These are phyloP conservation scores for Termitomyces sp. DNA, from an alignment of 768 basidiomycete genomes.

Conservation along the genomic window DNA sequence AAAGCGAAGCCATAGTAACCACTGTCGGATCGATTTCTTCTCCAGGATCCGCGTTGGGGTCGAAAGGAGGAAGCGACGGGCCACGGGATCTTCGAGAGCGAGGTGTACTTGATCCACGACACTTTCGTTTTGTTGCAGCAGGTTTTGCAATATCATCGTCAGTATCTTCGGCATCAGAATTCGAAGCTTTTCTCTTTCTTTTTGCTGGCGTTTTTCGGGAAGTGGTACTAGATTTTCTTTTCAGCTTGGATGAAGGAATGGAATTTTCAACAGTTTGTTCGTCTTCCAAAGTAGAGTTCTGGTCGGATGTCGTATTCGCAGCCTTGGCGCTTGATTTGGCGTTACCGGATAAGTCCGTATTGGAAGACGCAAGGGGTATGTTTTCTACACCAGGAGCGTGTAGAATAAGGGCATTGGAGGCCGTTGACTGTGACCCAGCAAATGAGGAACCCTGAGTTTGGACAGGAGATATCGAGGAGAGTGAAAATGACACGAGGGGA, in stretches of 20 bases:
- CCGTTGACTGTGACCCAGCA: background rate
- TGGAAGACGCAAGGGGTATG: background rate
- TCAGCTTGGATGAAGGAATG: background rate
- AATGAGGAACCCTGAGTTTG: background rate
- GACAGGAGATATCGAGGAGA: background rate
- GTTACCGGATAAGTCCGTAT: background rate
- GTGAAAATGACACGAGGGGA: slow-evolving; percentile 1
- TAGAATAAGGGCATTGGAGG: background rate
- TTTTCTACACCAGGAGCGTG: slow-evolving; percentile 11
- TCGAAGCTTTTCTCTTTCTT: slow-evolving; percentile 16
- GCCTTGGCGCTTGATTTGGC: background rate
- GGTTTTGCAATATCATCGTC: slow-evolving; percentile 10
- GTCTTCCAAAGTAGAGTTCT: background rate
- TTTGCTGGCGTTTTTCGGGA: slow-evolving; percentile 6
- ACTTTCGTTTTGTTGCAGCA: slow-evolving; percentile 16
- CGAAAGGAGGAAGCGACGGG: slow-evolving; percentile 52
- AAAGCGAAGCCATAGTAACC: slow-evolving; percentile 79
- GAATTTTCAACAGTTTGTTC: background rate
- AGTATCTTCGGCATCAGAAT: slow-evolving; percentile 13
- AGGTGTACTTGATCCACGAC: slow-evolving; percentile 22
- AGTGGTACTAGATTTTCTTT: background rate
- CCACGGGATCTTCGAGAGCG: slow-evolving; percentile 38
- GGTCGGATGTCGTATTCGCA: background rate
- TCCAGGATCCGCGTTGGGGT: slow-evolving; percentile 60
- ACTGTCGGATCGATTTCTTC: slow-evolving; percentile 80